Conservation (phyloP, 495 filamentous ascomycete species). For the Trypethelium eluteriae region DNA sequence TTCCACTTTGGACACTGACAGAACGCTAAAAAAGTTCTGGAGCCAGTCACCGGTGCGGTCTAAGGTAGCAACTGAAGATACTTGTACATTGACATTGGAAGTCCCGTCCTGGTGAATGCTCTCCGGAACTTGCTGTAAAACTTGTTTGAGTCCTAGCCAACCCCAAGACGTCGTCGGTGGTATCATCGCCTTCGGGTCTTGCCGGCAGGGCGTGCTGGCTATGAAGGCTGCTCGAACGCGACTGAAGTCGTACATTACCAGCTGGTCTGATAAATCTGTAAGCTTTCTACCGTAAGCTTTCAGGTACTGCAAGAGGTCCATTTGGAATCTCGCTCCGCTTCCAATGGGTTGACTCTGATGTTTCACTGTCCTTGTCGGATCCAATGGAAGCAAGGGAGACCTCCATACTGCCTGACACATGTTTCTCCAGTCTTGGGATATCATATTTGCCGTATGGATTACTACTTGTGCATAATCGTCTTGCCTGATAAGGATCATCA, state of each 20-base stretch:
- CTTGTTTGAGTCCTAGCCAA: slow-evolving; percentile 59
- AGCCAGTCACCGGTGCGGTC: slow-evolving; percentile 72
- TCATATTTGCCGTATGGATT: slow-evolving; percentile 89
- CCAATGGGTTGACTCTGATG: slow-evolving; percentile 37
- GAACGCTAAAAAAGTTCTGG: slow-evolving; percentile 53
- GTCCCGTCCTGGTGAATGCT: slow-evolving; percentile 5
- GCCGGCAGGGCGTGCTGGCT: slow-evolving; percentile 65
- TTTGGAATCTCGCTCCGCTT: slow-evolving; percentile 64
- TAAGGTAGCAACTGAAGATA: slow-evolving; percentile 78
- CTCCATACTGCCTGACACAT: slow-evolving; percentile 82
- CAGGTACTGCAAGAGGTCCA: slow-evolving; percentile 67
- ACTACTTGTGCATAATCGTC: slow-evolving; percentile 70
- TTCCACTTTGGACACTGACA: slow-evolving; percentile 23
- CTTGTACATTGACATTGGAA: slow-evolving; percentile 61
- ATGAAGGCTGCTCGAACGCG: slow-evolving; percentile 64
- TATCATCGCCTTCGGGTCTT: slow-evolving; percentile 38
- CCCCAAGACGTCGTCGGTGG: slow-evolving; percentile 55
- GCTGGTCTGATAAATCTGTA: slow-evolving; percentile 45
- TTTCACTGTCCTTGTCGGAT: background rate
- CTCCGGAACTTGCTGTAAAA: slow-evolving; percentile 49
- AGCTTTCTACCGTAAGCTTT: slow-evolving; percentile 51
- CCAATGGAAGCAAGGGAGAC: slow-evolving; percentile 61
- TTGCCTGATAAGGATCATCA: slow-evolving; percentile 72
- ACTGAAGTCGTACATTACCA: slow-evolving; percentile 62
- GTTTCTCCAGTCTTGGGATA: slow-evolving; percentile 73